Percentiles rank a stretch among this genome's conserved stretches.
Evolutionary conservation across 306 rosid genomes (phyloP).

Genomic region (Sophora flavescens): DNA sequence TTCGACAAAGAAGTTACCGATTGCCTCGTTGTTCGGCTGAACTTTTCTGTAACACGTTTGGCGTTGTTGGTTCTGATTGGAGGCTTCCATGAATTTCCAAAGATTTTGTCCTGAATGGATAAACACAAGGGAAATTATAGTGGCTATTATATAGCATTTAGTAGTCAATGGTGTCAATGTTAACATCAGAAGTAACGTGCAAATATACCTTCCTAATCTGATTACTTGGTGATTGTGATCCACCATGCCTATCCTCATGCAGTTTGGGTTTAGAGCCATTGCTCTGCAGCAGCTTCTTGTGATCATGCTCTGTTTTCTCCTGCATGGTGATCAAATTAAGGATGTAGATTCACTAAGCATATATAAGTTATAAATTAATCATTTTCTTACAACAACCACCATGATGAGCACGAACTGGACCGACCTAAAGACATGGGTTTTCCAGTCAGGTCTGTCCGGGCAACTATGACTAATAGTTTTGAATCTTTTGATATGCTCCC

Average conservation of each 20-base stretch:
- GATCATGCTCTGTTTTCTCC: constrained; percentile 56
- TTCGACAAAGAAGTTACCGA: constrained; percentile 55
- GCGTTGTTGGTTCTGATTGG: constrained; percentile 49
- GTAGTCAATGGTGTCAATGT: constrained; percentile 5
- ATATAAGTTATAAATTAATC: background rate
- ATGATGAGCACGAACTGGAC: too few relatives aligned
- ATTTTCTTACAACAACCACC: background rate
- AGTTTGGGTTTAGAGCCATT: constrained; percentile 53
- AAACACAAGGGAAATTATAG: constrained; percentile 35
- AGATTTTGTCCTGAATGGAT: constrained; percentile 40
- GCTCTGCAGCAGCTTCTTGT: constrained; percentile 54
- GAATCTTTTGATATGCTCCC: too few relatives aligned
- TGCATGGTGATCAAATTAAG: constrained; percentile 44
- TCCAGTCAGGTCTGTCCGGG: too few relatives aligned
- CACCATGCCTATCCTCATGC: constrained; percentile 52
- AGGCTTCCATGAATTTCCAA: constrained; percentile 58
- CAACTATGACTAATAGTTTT: too few relatives aligned
- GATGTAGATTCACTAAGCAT: constrained; percentile 22
- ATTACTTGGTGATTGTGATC: constrained; percentile 46
- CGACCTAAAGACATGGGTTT: too few relatives aligned
- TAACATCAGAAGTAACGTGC: constrained; percentile 32
- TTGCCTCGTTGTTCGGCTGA: constrained; percentile 41
- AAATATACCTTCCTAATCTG: constrained; percentile 62
- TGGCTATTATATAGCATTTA: background rate
- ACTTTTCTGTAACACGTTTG: constrained; percentile 47